phyloP scores from a whole-genome alignment of 2,329 filamentous ascomycete species.

The Knufia fluminis region DNA sequence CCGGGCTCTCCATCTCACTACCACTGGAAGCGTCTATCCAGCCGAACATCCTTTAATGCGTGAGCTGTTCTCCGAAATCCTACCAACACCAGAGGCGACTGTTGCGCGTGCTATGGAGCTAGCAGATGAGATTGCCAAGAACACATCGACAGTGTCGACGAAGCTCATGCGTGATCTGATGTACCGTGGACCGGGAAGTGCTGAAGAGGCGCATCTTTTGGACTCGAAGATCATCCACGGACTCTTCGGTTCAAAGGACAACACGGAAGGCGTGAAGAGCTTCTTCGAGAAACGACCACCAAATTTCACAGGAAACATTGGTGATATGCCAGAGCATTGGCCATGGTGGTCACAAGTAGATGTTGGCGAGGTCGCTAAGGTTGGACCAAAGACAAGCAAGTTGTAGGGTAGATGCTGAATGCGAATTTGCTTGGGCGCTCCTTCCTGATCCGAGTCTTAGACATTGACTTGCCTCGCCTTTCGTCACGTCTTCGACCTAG shows the following conservation, averaged over 20 bases:
- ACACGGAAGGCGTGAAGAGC: slow-evolving; percentile 57
- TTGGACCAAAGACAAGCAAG: slow-evolving; percentile 11
- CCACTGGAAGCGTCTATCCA: slow-evolving; percentile 54
- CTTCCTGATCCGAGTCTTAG: too few relatives aligned
- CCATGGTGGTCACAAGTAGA: slow-evolving; percentile 60
- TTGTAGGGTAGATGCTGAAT: slow-evolving; percentile 13
- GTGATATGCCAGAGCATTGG: slow-evolving; percentile 50
- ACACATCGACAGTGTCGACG: slow-evolving; percentile 56
- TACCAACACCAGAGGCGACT: slow-evolving; percentile 50
- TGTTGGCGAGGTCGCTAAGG: slow-evolving; percentile 22
- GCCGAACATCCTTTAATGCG: slow-evolving; percentile 43
- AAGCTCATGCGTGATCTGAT: slow-evolving; percentile 64
- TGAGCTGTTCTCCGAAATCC: slow-evolving; percentile 57
- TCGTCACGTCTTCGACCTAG: background rate
- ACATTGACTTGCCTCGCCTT: background rate
- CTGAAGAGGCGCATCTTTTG: slow-evolving; percentile 62
- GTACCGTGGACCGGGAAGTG: slow-evolving; percentile 44
- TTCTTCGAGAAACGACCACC: slow-evolving; percentile 61
- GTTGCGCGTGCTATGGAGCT: slow-evolving; percentile 56
- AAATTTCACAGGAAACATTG: slow-evolving; percentile 51
- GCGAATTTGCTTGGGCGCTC: too few relatives aligned
- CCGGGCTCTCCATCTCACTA: slow-evolving; percentile 55
- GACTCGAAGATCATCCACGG: slow-evolving; percentile 42
- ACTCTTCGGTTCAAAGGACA: slow-evolving; percentile 44
- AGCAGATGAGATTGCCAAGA: slow-evolving; percentile 56